Evolutionary conservation across 352 stramenopile genomes (phyloP).

Genomic region (Phytopythium oedochilum): DNA sequence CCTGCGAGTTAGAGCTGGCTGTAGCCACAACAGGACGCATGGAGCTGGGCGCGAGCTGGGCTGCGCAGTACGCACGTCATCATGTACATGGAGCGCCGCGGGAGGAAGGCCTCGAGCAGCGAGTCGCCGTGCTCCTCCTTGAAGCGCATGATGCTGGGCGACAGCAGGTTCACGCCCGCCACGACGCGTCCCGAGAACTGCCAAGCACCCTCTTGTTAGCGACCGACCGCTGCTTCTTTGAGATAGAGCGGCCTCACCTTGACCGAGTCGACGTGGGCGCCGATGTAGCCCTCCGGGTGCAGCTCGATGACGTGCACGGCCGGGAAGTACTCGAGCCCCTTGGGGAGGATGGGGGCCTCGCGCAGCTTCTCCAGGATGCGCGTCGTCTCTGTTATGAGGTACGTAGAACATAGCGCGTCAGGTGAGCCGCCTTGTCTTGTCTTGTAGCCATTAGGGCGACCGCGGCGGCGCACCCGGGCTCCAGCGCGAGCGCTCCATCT

Average conservation of each 20-base stretch:
- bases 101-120: slow-evolving; percentile 58
- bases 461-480: slow-evolving; percentile 23
- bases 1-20: too few species aligned
- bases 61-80: slow-evolving; percentile 86
- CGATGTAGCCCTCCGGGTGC: slow-evolving; percentile 78
- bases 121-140: slow-evolving; percentile 74
- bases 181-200: slow-evolving; percentile 80
- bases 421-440: too few species aligned
- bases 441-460: too few species aligned
- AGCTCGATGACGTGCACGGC: slow-evolving; percentile 82
- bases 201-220: not conserved
- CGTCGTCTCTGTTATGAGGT: slow-evolving; percentile 58
- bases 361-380: slow-evolving; percentile 64
- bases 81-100: slow-evolving; percentile 82
- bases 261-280: slow-evolving; percentile 82
- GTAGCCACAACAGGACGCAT: too few species aligned
- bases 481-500: slow-evolving; percentile 85
- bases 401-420: too few species aligned
- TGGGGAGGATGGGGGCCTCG: slow-evolving; percentile 47
- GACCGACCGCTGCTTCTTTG: not conserved
- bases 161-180: slow-evolving; percentile 70
- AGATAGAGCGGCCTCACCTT: slow-evolving; percentile 36
- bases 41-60: too few species aligned
- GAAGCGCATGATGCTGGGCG: slow-evolving; percentile 82
- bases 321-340: slow-evolving; percentile 63